Evolutionary conservation across 768 basidiomycete genomes (phyloP), one percentile per base, ranked within the genome.

Genomic region (Tulasnella sp.): DNA sequence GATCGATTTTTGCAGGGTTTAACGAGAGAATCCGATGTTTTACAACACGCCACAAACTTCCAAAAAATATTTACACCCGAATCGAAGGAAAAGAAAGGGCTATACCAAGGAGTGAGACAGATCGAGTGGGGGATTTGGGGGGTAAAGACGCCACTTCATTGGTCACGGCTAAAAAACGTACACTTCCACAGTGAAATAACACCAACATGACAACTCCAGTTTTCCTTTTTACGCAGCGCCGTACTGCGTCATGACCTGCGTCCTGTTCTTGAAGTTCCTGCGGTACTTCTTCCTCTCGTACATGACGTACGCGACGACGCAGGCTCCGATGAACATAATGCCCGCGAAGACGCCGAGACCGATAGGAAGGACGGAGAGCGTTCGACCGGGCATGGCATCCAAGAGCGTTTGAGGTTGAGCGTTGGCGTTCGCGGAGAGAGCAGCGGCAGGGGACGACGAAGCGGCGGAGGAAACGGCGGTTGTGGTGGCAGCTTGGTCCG

Each of bases 221-320:
- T 5, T 8, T 4, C 17, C 47, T 52, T 22, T n/a, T 52, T 52
- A 52, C 47, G 26, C 47, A 52, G n/a, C 47, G 3, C 8, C 8
- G 26, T 52, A 52, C 47, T 52, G 47, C 17, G 47, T 52, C 47
- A 52, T 11, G 19, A 16, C 17, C 47, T 52, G 47, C 1, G 47
- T 52, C 47, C 47, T 52, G 47, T 52, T 52, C 47, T 22, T 52
- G 70, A 79, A 80, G 66, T 76, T 75, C 22, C 66, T 66, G 29
- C 76, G 69, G 66, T 78, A 80, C 75, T 77, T 77, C 32, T 77
- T 73, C 42, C 79, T 72, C 71, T 80, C 77, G 44, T 74, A 78
- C 19, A 77, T 76, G 62, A 80, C 78, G 69, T 78, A 75, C 19
- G 75, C 76, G 35, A 80, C 77, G 16, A 79, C 75, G 44, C 76